These are phyloP conservation scores for Claviceps africana DNA, from an alignment of 2,329 filamentous ascomycete genomes.

Conservation along the genomic window DNA sequence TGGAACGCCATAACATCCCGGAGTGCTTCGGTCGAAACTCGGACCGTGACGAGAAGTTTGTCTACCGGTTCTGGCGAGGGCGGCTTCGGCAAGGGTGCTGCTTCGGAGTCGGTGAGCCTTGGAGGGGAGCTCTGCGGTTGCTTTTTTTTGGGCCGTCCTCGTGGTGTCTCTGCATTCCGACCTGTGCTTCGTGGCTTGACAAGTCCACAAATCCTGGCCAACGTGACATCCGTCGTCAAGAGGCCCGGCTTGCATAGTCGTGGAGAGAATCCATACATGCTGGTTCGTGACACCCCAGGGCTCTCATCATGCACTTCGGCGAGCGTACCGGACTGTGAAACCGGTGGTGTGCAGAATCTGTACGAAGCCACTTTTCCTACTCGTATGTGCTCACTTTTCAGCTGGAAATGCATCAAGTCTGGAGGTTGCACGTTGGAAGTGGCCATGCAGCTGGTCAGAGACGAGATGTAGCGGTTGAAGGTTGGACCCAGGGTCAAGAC, in stretches of 20 bases:
- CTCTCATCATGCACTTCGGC: not conserved
- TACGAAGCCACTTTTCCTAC: constrained; percentile 24
- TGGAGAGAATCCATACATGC: constrained; percentile 6
- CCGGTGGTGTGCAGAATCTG: constrained; percentile 14
- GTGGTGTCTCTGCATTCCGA: not conserved
- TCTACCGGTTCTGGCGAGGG: not conserved
- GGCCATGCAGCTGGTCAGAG: constrained; percentile 22
- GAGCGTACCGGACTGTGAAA: not conserved
- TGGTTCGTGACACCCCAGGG: constrained; percentile 1
- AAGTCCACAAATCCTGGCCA: constrained; percentile 1
- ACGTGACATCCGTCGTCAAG: not conserved
- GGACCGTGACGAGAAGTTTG: constrained; percentile 1
- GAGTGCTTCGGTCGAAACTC: constrained; percentile 1
- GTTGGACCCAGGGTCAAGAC: constrained; percentile 21
- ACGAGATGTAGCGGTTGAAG: constrained; percentile 24
- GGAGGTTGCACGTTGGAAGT: constrained; percentile 18
- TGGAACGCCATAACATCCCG: not conserved
- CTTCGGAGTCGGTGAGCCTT: not conserved
- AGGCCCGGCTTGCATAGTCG: not conserved
- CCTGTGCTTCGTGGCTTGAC: not conserved
- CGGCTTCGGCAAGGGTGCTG: not conserved
- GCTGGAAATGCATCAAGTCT: constrained; percentile 19
- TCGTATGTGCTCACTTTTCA: constrained; percentile 22
- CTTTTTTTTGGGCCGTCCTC: constrained; percentile 1
- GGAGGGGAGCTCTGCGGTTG: not conserved